Evolutionary conservation across 2,329 filamentous ascomycete genomes (phyloP).

Genomic region (Trichophyton simii): DNA sequence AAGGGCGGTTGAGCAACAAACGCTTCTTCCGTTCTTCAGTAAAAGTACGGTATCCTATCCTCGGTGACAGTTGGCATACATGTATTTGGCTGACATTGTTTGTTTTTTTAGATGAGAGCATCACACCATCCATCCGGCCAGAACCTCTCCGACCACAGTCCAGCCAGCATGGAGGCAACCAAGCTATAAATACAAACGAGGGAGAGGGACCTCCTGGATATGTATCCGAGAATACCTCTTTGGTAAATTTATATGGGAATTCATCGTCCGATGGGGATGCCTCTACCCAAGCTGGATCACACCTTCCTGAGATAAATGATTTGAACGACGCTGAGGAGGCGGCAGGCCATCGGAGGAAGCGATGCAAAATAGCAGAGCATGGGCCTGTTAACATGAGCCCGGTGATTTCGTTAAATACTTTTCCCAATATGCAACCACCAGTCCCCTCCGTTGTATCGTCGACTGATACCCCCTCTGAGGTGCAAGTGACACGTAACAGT

Average conservation of each 20-base stretch:
- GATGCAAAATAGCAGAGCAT: background rate
- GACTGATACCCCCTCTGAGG: background rate
- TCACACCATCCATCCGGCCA: background rate
- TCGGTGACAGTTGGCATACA: background rate
- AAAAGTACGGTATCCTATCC: conserved; percentile 21
- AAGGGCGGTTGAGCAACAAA: conserved; percentile 28
- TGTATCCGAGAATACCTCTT: background rate
- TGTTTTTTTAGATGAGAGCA: background rate
- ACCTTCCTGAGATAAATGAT: too few species aligned
- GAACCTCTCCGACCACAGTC: background rate
- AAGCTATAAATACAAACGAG: background rate
- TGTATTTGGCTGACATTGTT: background rate
- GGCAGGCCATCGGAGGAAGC: background rate
- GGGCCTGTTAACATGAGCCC: background rate
- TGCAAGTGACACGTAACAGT: background rate
- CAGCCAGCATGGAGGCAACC: background rate
- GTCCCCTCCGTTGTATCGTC: background rate
- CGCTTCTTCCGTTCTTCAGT: conserved; percentile 31
- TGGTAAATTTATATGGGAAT: background rate
- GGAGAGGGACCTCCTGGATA: background rate
- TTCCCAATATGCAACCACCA: conserved; percentile 10
- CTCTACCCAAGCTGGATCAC: background rate
- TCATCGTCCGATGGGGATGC: background rate
- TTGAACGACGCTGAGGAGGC: background rate
- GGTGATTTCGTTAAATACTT: background rate